Evolutionary conservation across 345 rosid genomes (phyloP), one percentile per base, ranked within the genome.

Genomic region (Moricandia arvensis): DNA sequence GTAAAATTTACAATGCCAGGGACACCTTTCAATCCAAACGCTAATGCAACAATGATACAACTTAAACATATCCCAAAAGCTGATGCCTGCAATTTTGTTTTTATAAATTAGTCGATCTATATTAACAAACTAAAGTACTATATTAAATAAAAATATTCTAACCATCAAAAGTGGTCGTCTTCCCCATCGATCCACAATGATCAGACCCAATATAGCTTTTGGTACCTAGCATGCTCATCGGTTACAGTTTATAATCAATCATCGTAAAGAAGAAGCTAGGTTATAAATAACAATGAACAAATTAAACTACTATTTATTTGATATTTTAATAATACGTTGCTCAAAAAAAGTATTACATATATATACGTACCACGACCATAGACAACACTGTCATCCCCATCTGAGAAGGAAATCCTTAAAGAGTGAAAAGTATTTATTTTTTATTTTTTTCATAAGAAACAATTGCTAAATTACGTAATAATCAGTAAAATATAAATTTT

Each of bases 41-140:
- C 75, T 64, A 83, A 59, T 34, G 80, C 85, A 33, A 86, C 69
- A 41, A 60, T 31, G 24, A 79, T 7, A 24, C 83, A 84, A 49
- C 86, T 81, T 59, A 78, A 63, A 78, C 82, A 81, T 15, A 66
- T 2, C 8, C 89, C 89, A 0, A 10, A 62, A 7, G 80, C 77
- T 6, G 87, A 85, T 34, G 72, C 38, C 91, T 85, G 81, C 34
- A 78, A 37, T 71, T 1, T 63, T 37, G 18, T 73, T 45, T 17
- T 38, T 49, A 29, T 68, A 10, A 66, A 66, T 1, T 51, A n/a
- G 8, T 27, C 6, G 12, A 26, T 24, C 0, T 55, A 24, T 55
- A 24, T 11, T 5, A 68, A 37, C 18, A 47, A 9, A 61, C 16
- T 45, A 33, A 53, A 49, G 57, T 49, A 38, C 6, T 53, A 53